Evolutionary conservation across 306 rosid species (phyloP).

Genomic region (Cucurbita pepo): DNA sequence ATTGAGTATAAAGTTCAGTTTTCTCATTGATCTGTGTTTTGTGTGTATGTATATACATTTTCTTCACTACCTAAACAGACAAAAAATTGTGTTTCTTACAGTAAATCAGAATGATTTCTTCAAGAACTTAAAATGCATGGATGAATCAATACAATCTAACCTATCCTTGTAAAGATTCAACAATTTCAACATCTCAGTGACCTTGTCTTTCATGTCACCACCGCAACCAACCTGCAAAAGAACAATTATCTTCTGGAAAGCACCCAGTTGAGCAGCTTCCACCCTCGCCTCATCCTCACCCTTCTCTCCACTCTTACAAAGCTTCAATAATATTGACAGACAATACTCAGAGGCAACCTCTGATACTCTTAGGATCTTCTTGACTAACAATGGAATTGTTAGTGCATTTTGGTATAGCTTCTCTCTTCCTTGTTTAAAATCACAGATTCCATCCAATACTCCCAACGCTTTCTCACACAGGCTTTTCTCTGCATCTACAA

Average conservation of each 20-base stretch:
- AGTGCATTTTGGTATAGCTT: constrained; percentile 43
- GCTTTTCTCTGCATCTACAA: constrained; percentile 54
- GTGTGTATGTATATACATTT: background rate
- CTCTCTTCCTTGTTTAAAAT: constrained; percentile 33
- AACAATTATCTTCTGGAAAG: constrained; percentile 61
- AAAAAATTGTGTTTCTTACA: background rate
- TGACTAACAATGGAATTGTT: constrained; percentile 54
- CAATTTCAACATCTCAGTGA: constrained; percentile 48
- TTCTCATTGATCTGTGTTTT: background rate
- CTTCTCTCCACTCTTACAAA: constrained; percentile 21
- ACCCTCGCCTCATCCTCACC: constrained; percentile 17
- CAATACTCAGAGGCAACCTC: constrained; percentile 35
- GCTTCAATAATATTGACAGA: constrained; percentile 57
- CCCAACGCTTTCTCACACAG: constrained; percentile 49
- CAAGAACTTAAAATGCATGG: constrained; percentile 45
- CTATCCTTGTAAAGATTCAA: constrained; percentile 38
- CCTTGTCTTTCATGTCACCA: constrained; percentile 47
- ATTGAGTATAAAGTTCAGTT: background rate
- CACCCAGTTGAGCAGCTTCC: constrained; percentile 59
- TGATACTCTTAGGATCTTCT: constrained; percentile 65
- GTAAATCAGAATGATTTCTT: constrained; percentile 41
- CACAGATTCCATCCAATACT: constrained; percentile 45
- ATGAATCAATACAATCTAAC: constrained; percentile 51
- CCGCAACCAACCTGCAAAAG: constrained; percentile 65
- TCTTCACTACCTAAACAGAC: background rate